These are phyloP conservation scores for Groenewaldozyma tartarivorans DNA, from an alignment of 805 yeast species.

Conservation along the genomic window DNA sequence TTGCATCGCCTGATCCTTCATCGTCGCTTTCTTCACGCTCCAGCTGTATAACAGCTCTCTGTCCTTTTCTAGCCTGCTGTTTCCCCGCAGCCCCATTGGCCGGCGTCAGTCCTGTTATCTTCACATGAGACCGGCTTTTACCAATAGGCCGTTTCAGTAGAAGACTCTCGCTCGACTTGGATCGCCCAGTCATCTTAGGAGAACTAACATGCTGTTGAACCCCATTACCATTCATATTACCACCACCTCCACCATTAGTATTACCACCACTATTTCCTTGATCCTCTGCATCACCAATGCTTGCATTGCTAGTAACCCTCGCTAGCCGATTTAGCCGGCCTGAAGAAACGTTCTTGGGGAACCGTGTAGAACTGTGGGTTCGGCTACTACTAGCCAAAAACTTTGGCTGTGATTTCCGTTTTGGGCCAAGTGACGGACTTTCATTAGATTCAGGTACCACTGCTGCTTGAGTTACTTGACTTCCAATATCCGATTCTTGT, in stretches of 20 bases:
- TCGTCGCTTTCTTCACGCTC: conserved; percentile 10
- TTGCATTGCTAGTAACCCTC: neutral
- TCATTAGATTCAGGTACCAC: too few species aligned
- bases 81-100: neutral
- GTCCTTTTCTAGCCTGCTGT: neutral
- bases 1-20: neutral
- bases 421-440: neutral
- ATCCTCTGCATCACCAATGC: neutral
- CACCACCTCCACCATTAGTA: conserved; percentile 2
- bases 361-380: conserved; percentile 3
- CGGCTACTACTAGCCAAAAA: conserved; percentile 9
- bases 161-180: conserved; percentile 13
- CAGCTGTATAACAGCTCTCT: conserved; percentile 7
- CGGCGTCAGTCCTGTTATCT: too few species aligned
- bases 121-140: neutral
- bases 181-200: conserved; percentile 4
- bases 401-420: neutral
- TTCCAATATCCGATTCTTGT: too few species aligned
- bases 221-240: neutral
- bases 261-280: conserved; percentile 1
- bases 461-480: too few species aligned
- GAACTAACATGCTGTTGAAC: neutral
- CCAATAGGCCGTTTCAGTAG: neutral
- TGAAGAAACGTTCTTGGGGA: conserved; percentile 7
- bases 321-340: conserved; percentile 7